Conservation (phyloP, 495 filamentous ascomycete genomes). For the Beverwykella pulmonaria region DNA sequence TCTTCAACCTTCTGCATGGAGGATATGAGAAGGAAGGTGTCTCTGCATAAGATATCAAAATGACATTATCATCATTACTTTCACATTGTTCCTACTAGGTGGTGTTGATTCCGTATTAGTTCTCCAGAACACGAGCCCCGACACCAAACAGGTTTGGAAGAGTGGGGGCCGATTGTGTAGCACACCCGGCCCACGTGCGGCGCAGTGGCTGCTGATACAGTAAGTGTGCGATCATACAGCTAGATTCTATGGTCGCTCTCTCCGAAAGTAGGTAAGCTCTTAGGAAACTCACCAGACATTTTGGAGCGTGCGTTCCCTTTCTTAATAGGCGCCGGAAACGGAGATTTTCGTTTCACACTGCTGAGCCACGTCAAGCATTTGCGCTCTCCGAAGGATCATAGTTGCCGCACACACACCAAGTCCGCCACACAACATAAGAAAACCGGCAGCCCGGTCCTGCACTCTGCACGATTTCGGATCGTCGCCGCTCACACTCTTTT, state of each 20-base stretch:
- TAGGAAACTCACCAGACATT: background rate
- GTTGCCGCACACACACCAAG: background rate
- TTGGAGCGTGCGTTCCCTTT: background rate
- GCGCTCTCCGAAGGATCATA: background rate
- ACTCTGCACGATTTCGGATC: background rate
- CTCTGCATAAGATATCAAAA: no score
- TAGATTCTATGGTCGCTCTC: constrained; percentile 5
- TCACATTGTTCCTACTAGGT: no score
- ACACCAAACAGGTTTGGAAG: no score
- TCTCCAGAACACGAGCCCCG: no score
- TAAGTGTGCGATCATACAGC: background rate
- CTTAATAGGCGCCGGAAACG: background rate
- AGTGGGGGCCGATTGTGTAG: background rate
- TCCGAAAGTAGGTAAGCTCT: background rate
- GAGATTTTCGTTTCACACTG: constrained; percentile 4
- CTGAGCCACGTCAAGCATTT: background rate
- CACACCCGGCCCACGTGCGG: constrained; percentile 12
- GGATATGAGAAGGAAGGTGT: no score
- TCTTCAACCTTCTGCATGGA: no score
- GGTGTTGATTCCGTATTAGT: no score
- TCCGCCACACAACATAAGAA: background rate
- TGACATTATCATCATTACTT: no score
- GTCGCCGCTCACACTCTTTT: background rate
- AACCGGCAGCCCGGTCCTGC: background rate
- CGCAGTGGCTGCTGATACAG: constrained; percentile 30